These are phyloP conservation scores for Cadophora sp. DNA, from an alignment of 2,329 filamentous ascomycete genomes.

Conservation along the genomic window DNA sequence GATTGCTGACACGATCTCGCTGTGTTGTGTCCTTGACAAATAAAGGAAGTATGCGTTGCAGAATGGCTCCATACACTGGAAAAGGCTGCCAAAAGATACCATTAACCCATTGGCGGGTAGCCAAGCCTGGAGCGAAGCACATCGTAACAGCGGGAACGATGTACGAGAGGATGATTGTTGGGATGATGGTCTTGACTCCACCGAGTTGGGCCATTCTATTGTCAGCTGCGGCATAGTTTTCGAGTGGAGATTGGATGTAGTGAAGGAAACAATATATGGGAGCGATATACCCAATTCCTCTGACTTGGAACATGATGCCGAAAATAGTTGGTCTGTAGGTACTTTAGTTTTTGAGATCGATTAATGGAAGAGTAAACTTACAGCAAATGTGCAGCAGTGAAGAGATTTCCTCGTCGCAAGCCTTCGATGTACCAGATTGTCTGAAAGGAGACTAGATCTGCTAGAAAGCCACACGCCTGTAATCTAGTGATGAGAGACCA, in stretches of 20 bases:
- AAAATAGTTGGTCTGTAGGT: constrained; percentile 34
- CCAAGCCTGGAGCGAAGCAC: constrained; percentile 30
- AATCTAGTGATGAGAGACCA: constrained; percentile 30
- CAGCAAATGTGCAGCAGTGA: constrained; percentile 39
- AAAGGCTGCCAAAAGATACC: constrained; percentile 52
- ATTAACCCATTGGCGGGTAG: constrained; percentile 42
- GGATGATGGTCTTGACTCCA: constrained; percentile 43
- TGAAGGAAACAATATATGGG: constrained; percentile 50
- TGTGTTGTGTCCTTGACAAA: constrained; percentile 36
- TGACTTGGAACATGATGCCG: constrained; percentile 40
- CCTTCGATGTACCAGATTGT: constrained; percentile 44
- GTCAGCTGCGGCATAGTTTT: constrained; percentile 45
- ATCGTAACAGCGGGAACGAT: constrained; percentile 40
- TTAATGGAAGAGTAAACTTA: constrained; percentile 15
- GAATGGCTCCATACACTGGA: constrained; percentile 38
- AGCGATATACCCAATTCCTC: constrained; percentile 44
- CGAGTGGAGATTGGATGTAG: constrained; percentile 46
- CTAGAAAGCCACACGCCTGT: constrained; percentile 40
- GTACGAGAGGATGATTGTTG: constrained; percentile 40
- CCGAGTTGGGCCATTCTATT: constrained; percentile 44
- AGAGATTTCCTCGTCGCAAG: constrained; percentile 40
- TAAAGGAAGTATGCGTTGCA: constrained; percentile 30
- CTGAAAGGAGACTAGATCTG: constrained; percentile 41
- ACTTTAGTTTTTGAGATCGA: neutral
- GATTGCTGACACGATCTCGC: constrained; percentile 33